These are phyloP conservation scores for Lavandula angustifolia DNA, from an alignment of 257 asterid species.

Conservation along the genomic window DNA sequence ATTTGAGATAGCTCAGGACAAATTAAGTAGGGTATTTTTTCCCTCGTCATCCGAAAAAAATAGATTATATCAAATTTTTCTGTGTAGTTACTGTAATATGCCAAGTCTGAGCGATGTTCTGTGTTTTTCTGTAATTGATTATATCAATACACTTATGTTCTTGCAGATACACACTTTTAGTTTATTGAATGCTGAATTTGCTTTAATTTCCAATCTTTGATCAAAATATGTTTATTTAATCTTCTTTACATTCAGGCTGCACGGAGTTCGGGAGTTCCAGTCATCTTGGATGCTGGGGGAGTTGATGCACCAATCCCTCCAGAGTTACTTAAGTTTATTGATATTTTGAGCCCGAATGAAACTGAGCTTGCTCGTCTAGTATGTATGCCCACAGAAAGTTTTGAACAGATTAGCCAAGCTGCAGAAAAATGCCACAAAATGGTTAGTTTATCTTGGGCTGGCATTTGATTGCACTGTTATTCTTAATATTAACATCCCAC, in stretches of 20 bases:
- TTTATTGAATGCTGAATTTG: not conserved
- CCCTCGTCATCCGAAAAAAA: no score
- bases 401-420: slow-evolving; percentile 81
- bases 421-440: slow-evolving; percentile 69
- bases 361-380: slow-evolving; percentile 86
- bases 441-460: slow-evolving; percentile 46
- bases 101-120: not conserved
- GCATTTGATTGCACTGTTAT: slow-evolving; percentile 15
- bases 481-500: slow-evolving; percentile 2
- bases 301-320: slow-evolving; percentile 75
- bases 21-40: not conserved
- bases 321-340: slow-evolving; percentile 58
- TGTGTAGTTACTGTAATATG: not conserved
- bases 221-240: slow-evolving; percentile 14
- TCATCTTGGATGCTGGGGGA: slow-evolving; percentile 98
- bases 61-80: no score
- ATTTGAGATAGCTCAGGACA: not conserved
- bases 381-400: slow-evolving; percentile 72
- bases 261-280: slow-evolving; percentile 67
- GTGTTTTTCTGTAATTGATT: no score
- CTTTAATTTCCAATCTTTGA: slow-evolving; percentile 1
- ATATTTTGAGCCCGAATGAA: slow-evolving; percentile 90
- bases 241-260: slow-evolving; percentile 67
- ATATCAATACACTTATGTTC: no score
- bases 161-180: no score